Evolutionary conservation across 495 filamentous ascomycete species (phyloP).

Genomic region (Hyaloscypha variabilis): DNA sequence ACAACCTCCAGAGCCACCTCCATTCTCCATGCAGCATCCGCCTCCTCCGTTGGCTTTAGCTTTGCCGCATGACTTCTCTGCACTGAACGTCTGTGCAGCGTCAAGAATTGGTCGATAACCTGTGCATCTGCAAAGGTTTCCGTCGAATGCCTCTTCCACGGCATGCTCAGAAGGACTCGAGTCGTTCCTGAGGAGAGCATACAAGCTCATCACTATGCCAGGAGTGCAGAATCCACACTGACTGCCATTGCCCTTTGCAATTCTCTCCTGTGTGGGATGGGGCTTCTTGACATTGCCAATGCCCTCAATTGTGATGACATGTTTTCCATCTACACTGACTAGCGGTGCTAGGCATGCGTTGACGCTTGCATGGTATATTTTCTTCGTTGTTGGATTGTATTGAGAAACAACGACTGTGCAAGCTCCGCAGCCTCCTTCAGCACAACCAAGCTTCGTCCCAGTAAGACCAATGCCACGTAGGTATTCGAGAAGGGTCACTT

Average conservation of each 20-base stretch:
- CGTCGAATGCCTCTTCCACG: slow-evolving; percentile 90
- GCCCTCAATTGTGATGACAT: slow-evolving; percentile 98
- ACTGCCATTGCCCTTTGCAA: slow-evolving; percentile 72
- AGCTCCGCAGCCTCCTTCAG: slow-evolving; percentile 94
- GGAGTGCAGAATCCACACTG: slow-evolving; percentile 91
- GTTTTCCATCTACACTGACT: slow-evolving; percentile 92
- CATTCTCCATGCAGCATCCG: slow-evolving; percentile 72
- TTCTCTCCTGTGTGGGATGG: slow-evolving; percentile 89
- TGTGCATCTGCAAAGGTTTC: slow-evolving; percentile 94
- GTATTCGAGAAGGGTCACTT: slow-evolving; percentile 92
- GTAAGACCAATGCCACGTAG: slow-evolving; percentile 86
- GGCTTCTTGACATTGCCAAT: slow-evolving; percentile 87
- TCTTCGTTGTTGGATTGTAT: slow-evolving; percentile 85
- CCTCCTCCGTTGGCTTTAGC: slow-evolving; percentile 61
- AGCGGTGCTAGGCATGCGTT: slow-evolving; percentile 95
- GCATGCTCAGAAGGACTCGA: slow-evolving; percentile 68
- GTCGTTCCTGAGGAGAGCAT: slow-evolving; percentile 80
- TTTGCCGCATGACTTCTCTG: slow-evolving; percentile 54
- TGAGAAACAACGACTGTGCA: slow-evolving; percentile 96
- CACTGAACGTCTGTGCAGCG: slow-evolving; percentile 77
- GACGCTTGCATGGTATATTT: slow-evolving; percentile 77
- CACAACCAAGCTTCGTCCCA: slow-evolving; percentile 75
- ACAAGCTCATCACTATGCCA: slow-evolving; percentile 95
- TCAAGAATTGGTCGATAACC: slow-evolving; percentile 94
- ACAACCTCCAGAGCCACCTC: slow-evolving; percentile 54